phyloP scores from a whole-genome alignment of 2,329 filamentous ascomycete genomes.

The Anisogramma anomala region DNA sequence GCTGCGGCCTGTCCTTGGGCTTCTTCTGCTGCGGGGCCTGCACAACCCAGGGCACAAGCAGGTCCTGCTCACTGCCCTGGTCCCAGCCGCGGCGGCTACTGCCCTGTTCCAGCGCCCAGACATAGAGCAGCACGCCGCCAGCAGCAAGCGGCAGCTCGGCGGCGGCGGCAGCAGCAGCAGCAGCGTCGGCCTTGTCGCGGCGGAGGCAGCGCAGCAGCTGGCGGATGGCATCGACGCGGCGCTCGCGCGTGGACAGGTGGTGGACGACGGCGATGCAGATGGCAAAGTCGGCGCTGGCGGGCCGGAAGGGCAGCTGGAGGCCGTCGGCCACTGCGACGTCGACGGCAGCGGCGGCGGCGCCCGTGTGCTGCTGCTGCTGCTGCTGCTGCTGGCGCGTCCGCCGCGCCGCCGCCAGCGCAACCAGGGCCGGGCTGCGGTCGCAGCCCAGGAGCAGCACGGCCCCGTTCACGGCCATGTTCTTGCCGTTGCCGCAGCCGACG shows the following conservation, averaged over 20 bases:
- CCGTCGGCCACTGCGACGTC: slow-evolving; percentile 70
- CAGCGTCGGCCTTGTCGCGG: slow-evolving; percentile 24
- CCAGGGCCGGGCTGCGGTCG: slow-evolving; percentile 59
- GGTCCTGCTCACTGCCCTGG: slow-evolving; percentile 71
- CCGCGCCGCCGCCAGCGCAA: slow-evolving; percentile 33
- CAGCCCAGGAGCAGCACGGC: slow-evolving; percentile 71
- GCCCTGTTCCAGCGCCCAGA: slow-evolving; percentile 92
- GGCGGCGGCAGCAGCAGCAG: slow-evolving; percentile 22
- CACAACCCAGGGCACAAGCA: slow-evolving; percentile 92
- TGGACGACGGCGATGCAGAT: slow-evolving; percentile 93
- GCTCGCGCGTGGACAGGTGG: slow-evolving; percentile 68
- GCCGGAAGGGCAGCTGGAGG: slow-evolving; percentile 68
- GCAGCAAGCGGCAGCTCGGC: neutral
- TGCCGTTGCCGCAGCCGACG: slow-evolving; percentile 92
- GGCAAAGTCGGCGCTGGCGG: slow-evolving; percentile 57
- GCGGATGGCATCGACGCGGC: slow-evolving; percentile 61
- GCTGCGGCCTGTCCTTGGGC: too few species aligned
- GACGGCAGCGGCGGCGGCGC: slow-evolving; percentile 29
- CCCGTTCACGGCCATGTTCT: slow-evolving; percentile 75
- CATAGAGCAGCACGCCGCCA: slow-evolving; percentile 59
- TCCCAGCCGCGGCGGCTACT: slow-evolving; percentile 81
- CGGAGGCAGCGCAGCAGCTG: slow-evolving; percentile 58
- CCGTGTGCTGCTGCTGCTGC: neutral
- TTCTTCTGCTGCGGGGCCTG: slow-evolving; percentile 25
- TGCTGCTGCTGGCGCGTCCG: slow-evolving; percentile 13